A percentile compares a stretch with the other conserved stretches of the same genome.
phyloP scores from a whole-genome alignment of 768 basidiomycete species.

The Leucosporidium scottii region DNA sequence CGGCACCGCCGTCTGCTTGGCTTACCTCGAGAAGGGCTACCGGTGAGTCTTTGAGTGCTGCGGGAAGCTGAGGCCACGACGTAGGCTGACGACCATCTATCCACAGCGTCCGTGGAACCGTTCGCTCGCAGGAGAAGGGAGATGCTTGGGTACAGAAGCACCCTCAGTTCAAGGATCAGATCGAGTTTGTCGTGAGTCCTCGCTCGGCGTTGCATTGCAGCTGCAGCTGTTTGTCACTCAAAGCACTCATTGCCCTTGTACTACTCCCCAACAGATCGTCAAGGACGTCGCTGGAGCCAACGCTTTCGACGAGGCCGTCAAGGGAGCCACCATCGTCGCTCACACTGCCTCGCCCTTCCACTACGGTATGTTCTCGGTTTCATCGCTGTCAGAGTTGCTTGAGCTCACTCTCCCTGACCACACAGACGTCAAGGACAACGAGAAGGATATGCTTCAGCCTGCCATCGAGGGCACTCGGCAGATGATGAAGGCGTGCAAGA shows the following conservation, averaged over 20 bases:
- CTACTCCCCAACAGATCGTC: constrained; percentile 45
- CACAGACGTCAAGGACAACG: constrained; percentile 22
- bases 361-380: constrained; percentile 16
- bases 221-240: too few relatives aligned
- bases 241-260: fast-evolving
- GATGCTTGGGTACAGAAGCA: constrained; percentile 51
- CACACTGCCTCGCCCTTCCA: constrained; percentile 63
- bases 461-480: constrained; percentile 57
- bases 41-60: too few relatives aligned
- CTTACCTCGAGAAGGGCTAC: constrained; percentile 10
- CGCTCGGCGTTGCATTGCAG: too few relatives aligned
- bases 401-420: not conserved
- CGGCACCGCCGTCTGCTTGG: constrained; percentile 6
- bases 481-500: constrained; percentile 51
- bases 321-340: constrained; percentile 62
- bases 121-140: constrained; percentile 58
- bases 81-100: too few relatives aligned
- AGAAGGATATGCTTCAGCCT: constrained; percentile 21
- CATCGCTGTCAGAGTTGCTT: too few relatives aligned
- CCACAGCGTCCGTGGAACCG: constrained; percentile 54
- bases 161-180: constrained; percentile 45
- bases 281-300: constrained; percentile 55
- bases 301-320: constrained; percentile 72
- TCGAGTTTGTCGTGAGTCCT: constrained; percentile 51
- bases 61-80: too few relatives aligned